Base-by-base conservation (phyloP, 306 rosid species). In the Astragalus membranaceus region DNA sequence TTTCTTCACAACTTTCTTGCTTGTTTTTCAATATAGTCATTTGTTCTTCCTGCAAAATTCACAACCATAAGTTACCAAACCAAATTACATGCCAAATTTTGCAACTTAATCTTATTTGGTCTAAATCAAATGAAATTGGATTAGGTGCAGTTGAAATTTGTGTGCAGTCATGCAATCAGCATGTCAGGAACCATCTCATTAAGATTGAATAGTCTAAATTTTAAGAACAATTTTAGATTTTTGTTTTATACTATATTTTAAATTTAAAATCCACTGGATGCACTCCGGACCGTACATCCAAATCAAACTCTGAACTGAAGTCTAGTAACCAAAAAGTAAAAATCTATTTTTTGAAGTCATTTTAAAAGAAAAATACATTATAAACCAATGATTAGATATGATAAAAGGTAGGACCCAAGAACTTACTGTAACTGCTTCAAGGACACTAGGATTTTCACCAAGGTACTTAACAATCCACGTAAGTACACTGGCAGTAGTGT, bases 391-490 rank as follows among this genome's bases (percentile, higher is more conserved):
- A 66, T 67, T 48, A 41, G 11, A 16, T 1, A 63, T 12, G 55
- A 67, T 10, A 44, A 52, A 16, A 17, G 33, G 57, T 62, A 73
- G 51, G 72, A 60, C 75, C 69, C 50, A 44, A 11, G 60, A 17
- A 57, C 98, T 82, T 84, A 93, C 98, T 0, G 91, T 88, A 47
- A 90, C 90, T 3, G 94, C 93, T 69, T 80, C 67, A 46, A 90
- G 90, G 23, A 90, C 96, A 39, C 52, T 39, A 8, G 87, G 89
- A 68, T 90, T 84, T 54, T 94, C 96, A 14, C 79, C 80, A n/a
- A 94, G 96, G 76, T 78, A 87, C 82, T 94, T 94, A 58, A 94
- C 29, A 61, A 88, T 85, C 98, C 98, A 94, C 5, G 97, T 94
- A 48, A 94, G 86, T 2, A 87, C 94, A 64, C 86, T 88, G 0